phyloP scores from a whole-genome alignment of 2,329 filamentous ascomycete genomes.

The Seiridium cupressi region DNA sequence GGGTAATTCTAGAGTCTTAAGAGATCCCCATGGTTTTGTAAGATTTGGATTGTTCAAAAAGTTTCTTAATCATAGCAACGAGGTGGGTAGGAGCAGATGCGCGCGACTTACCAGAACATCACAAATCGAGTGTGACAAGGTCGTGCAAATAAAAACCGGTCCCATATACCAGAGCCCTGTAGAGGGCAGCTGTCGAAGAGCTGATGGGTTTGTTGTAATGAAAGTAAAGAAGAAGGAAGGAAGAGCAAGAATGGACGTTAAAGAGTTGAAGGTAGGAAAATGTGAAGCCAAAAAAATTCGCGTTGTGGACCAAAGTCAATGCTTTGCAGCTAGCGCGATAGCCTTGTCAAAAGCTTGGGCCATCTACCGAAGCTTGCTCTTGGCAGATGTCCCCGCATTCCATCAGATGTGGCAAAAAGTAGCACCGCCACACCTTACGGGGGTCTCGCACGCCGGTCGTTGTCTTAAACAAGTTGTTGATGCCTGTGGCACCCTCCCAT shows the following conservation, averaged over 20 bases:
- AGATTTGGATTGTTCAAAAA: slow-evolving; percentile 63
- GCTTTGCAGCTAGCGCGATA: neutral
- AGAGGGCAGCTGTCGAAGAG: neutral
- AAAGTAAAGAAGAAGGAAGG: neutral
- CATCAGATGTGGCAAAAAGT: slow-evolving; percentile 5
- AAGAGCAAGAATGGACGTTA: neutral
- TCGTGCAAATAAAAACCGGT: too few relatives aligned
- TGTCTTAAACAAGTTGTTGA: neutral
- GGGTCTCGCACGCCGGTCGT: neutral
- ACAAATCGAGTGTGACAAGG: neutral
- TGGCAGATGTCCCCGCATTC: slow-evolving; percentile 1
- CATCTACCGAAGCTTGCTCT: neutral
- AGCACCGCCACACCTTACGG: neutral
- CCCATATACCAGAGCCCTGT: neutral
- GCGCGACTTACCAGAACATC: slow-evolving; percentile 1
- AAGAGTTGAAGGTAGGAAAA: neutral
- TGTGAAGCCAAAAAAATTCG: slow-evolving; percentile 10
- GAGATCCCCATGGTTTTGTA: slow-evolving; percentile 55
- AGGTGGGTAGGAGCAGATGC: neutral
- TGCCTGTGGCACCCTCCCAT: slow-evolving; percentile 3
- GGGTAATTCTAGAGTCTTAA: slow-evolving; percentile 51
- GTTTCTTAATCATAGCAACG: slow-evolving; percentile 41
- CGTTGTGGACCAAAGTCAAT: neutral
- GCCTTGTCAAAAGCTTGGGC: neutral
- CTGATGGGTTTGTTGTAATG: neutral